Conservation (phyloP, 2,329 filamentous ascomycete genomes). For the Aspergillus fumigatus region DNA sequence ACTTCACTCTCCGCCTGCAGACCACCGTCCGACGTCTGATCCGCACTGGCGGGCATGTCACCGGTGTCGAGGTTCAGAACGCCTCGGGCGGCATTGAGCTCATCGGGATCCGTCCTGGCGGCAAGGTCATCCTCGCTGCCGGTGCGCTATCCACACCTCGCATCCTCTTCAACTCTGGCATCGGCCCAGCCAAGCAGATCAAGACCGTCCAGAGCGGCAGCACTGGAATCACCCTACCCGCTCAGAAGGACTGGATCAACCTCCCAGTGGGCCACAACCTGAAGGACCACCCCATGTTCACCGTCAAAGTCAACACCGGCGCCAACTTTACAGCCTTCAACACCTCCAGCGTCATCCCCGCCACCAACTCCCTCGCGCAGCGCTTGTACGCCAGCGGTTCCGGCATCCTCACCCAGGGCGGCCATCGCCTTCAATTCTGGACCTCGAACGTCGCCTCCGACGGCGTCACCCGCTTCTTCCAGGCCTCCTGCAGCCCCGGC, state of each 20-base stretch:
- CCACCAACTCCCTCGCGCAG: slow-evolving; percentile 2
- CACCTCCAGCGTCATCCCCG: slow-evolving; percentile 11
- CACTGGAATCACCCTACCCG: slow-evolving; percentile 40
- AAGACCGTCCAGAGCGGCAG: slow-evolving; percentile 39
- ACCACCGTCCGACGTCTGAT: slow-evolving; percentile 62
- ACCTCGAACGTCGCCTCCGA: slow-evolving; percentile 16
- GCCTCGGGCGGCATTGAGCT: slow-evolving; percentile 48
- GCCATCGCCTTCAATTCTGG: slow-evolving; percentile 20
- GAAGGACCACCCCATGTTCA: slow-evolving; percentile 36
- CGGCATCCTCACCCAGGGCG: slow-evolving; percentile 15
- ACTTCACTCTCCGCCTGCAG: slow-evolving; percentile 64
- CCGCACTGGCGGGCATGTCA: slow-evolving; percentile 57
- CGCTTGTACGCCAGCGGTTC: slow-evolving; percentile 9
- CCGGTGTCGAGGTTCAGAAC: slow-evolving; percentile 40
- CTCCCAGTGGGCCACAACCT: slow-evolving; percentile 48
- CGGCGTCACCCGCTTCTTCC: slow-evolving; percentile 17
- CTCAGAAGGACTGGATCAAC: slow-evolving; percentile 42
- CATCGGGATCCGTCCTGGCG: slow-evolving; percentile 57
- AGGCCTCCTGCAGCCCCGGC: slow-evolving; percentile 16
- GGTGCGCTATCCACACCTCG: slow-evolving; percentile 65
- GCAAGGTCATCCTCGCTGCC: slow-evolving; percentile 63
- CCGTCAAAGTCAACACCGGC: slow-evolving; percentile 12
- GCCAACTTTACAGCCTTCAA: slow-evolving; percentile 16
- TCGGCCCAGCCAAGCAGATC: slow-evolving; percentile 53
- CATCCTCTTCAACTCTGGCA: slow-evolving; percentile 64